These are phyloP conservation scores for Cystoisospora suis DNA, from an alignment of 169 alveolate genomes.

Conservation along the genomic window DNA sequence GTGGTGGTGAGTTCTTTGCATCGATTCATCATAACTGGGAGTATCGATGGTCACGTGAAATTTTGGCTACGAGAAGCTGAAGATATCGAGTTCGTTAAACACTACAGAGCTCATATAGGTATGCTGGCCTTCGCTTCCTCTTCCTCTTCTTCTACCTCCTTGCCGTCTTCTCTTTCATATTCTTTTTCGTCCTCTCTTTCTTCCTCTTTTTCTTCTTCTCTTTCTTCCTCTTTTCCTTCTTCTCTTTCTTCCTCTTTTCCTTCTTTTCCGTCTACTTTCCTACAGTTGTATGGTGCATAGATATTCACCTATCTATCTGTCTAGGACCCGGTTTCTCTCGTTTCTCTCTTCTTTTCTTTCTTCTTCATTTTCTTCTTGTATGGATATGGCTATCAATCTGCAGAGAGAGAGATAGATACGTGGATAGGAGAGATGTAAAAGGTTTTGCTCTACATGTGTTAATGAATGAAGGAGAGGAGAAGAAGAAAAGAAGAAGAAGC, in stretches of 20 bases:
- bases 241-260: not conserved
- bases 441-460: no score
- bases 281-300: no score
- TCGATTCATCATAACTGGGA: slow-evolving; percentile 92
- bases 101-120: slow-evolving; percentile 93
- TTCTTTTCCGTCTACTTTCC: not conserved
- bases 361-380: not conserved
- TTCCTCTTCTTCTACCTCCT: no score
- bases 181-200: not conserved
- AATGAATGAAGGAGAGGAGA: no score
- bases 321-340: slow-evolving; percentile 1
- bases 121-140: slow-evolving; percentile 1
- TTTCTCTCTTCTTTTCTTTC: not conserved
- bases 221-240: not conserved
- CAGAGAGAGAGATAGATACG: not conserved
- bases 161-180: no score
- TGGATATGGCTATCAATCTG: not conserved
- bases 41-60: slow-evolving; percentile 94
- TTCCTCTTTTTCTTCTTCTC: not conserved
- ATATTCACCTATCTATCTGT: not conserved
- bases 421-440: no score
- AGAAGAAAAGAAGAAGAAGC: no score
- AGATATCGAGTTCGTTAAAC: slow-evolving; percentile 96
- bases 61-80: slow-evolving; percentile 95
- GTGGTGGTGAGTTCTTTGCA: slow-evolving; percentile 85